phyloP scores from a whole-genome alignment of 2,329 filamentous ascomycete species.

The Onygena corvina region DNA sequence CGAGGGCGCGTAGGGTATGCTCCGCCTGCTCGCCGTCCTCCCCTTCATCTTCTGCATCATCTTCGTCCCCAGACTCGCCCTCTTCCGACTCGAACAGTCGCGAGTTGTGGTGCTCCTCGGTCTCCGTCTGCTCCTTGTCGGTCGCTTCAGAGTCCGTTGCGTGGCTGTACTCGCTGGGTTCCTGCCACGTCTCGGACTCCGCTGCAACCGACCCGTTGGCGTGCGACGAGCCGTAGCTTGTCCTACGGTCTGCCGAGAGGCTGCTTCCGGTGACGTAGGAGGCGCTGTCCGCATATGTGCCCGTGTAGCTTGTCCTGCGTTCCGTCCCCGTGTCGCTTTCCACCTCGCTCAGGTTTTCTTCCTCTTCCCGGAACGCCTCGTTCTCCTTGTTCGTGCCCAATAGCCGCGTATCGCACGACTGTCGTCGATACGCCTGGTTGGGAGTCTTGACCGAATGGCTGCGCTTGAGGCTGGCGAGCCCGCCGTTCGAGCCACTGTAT shows the following conservation, averaged over 20 bases:
- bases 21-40: conserved; percentile 11
- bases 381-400: conserved; percentile 48
- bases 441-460: conserved; percentile 66
- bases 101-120: background rate
- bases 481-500: conserved; percentile 25
- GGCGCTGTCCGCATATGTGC: conserved; percentile 33
- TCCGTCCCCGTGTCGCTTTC: conserved; percentile 43
- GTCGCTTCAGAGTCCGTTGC: background rate
- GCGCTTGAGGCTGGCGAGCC: conserved; percentile 52
- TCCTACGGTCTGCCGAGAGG: conserved; percentile 29
- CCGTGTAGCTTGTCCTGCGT: conserved; percentile 33
- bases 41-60: conserved; percentile 12
- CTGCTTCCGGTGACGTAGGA: conserved; percentile 31
- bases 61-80: background rate
- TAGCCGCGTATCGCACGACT: conserved; percentile 52
- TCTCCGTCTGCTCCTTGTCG: background rate
- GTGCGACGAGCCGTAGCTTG: conserved; percentile 33
- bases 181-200: conserved; percentile 19
- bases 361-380: conserved; percentile 49
- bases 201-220: conserved; percentile 21
- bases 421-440: conserved; percentile 46
- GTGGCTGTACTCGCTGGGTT: conserved; percentile 14
- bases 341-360: conserved; percentile 38
- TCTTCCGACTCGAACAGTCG: background rate
- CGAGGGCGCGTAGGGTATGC: conserved; percentile 15